These are phyloP conservation scores for Pythium myriotylum DNA, from an alignment of 352 stramenopile genomes.

Conservation along the genomic window DNA sequence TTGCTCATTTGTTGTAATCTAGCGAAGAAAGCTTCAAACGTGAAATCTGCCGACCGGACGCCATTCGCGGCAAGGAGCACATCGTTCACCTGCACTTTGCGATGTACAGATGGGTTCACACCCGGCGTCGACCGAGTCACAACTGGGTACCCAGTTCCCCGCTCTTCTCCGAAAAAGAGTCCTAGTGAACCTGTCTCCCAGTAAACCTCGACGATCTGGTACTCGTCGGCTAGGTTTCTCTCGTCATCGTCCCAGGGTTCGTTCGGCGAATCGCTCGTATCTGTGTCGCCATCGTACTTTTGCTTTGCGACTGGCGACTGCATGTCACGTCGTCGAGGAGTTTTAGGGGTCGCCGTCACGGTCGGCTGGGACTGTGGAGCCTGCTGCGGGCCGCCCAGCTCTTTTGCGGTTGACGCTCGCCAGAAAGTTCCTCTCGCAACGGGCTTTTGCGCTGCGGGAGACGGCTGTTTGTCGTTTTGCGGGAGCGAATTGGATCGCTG, in stretches of 20 bases:
- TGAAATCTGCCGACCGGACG: conserved; percentile 66
- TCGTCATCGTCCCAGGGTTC: conserved; percentile 19
- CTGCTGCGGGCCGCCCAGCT: conserved; percentile 18
- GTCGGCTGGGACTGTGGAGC: conserved; percentile 6
- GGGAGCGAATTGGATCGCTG: conserved; percentile 64
- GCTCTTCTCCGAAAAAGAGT: conserved; percentile 85
- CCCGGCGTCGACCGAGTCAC: conserved; percentile 73
- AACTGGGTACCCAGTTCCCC: conserved; percentile 66
- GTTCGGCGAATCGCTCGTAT: conserved; percentile 21
- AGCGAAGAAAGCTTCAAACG: conserved; percentile 84
- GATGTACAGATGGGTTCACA: conserved; percentile 69
- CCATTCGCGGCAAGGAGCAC: conserved; percentile 80
- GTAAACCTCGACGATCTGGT: conserved; percentile 69
- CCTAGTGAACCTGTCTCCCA: conserved; percentile 82
- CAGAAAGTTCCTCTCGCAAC: conserved; percentile 60
- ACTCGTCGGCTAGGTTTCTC: conserved; percentile 19
- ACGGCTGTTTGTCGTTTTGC: conserved; percentile 47
- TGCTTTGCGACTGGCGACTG: conserved; percentile 20
- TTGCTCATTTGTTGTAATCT: conserved; percentile 86
- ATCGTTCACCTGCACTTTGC: conserved; percentile 74
- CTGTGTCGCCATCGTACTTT: conserved; percentile 26
- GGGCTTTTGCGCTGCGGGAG: conserved; percentile 28
- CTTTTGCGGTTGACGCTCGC: conserved; percentile 45
- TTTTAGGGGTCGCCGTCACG: conserved; percentile 16
- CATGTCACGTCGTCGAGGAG: conserved; percentile 13